Conservation (phyloP, 192 early-diverging fungal species). For the Backusella macrospora region DNA sequence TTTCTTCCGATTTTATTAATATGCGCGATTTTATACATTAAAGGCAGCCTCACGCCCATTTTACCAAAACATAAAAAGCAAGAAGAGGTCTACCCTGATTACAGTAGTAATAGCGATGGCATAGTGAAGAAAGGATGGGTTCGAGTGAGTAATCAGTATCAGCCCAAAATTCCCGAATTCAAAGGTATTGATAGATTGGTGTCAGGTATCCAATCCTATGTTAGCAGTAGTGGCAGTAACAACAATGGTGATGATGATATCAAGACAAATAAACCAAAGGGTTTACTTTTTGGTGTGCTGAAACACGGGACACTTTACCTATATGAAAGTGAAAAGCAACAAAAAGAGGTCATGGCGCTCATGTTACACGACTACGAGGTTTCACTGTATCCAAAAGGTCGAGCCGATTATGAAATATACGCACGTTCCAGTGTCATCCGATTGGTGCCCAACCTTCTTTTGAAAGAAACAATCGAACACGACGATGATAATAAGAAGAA, state of each 20-base stretch:
- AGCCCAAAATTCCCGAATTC: conserved; percentile 24
- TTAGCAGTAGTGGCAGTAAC: not conserved
- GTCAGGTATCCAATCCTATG: conserved; percentile 19
- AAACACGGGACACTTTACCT: conserved; percentile 78
- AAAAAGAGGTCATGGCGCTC: conserved; percentile 54
- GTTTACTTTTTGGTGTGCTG: conserved; percentile 69
- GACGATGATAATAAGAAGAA: conserved; percentile 1
- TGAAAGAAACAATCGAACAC: conserved; percentile 12
- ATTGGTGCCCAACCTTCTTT: conserved; percentile 38
- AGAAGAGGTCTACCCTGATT: not conserved
- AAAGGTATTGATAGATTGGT: conserved; percentile 13
- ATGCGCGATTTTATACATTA: not conserved
- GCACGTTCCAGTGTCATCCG: conserved; percentile 62
- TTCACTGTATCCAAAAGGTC: conserved; percentile 75
- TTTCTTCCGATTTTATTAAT: conserved; percentile 10
- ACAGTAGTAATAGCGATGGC: not conserved
- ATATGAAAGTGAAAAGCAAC: conserved; percentile 69
- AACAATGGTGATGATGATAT: not conserved
- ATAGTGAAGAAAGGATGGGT: conserved; percentile 39
- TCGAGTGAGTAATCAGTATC: conserved; percentile 34
- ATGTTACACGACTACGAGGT: conserved; percentile 73
- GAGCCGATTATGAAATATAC: conserved; percentile 71
- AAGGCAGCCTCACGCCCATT: not conserved
- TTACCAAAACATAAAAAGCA: not conserved
- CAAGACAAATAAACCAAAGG: conserved; percentile 30